Conservation (phyloP, 495 filamentous ascomycete genomes). For the Podospora australis region DNA sequence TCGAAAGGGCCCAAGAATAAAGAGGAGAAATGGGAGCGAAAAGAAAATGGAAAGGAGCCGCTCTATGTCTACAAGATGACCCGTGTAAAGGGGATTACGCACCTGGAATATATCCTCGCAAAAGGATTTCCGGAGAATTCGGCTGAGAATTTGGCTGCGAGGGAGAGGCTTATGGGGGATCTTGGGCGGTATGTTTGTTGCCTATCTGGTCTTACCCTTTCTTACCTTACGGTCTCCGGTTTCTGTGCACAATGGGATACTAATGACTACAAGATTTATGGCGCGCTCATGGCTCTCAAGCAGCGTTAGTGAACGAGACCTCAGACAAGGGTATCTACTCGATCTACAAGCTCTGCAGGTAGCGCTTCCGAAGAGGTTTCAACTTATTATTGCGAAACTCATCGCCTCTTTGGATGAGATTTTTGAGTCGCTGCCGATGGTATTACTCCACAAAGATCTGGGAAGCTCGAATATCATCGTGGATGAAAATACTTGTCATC, state of each 20-base stretch:
- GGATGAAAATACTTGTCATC: constrained; percentile 26
- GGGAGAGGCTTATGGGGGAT: constrained; percentile 8
- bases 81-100: not conserved
- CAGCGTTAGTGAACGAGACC: too few species aligned
- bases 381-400: constrained; percentile 26
- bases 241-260: too few species aligned
- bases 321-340: constrained; percentile 19
- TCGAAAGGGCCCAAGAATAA: too few species aligned
- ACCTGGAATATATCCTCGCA: not conserved
- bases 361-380: constrained; percentile 33
- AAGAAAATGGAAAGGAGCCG: too few species aligned
- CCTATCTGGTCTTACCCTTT: not conserved
- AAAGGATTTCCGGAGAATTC: constrained; percentile 9
- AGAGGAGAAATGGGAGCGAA: too few species aligned
- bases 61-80: constrained; percentile 5
- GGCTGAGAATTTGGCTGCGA: not conserved
- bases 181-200: not conserved
- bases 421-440: constrained; percentile 36
- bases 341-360: constrained; percentile 26
- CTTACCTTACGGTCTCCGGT: too few species aligned
- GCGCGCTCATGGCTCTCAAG: too few species aligned
- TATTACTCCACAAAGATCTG: constrained; percentile 35
- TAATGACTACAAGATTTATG: too few species aligned
- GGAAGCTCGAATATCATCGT: constrained; percentile 35
- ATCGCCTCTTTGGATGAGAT: constrained; percentile 26